Conservation (phyloP, 2,329 filamentous ascomycete species). For the Amylocarpus encephaloides region DNA sequence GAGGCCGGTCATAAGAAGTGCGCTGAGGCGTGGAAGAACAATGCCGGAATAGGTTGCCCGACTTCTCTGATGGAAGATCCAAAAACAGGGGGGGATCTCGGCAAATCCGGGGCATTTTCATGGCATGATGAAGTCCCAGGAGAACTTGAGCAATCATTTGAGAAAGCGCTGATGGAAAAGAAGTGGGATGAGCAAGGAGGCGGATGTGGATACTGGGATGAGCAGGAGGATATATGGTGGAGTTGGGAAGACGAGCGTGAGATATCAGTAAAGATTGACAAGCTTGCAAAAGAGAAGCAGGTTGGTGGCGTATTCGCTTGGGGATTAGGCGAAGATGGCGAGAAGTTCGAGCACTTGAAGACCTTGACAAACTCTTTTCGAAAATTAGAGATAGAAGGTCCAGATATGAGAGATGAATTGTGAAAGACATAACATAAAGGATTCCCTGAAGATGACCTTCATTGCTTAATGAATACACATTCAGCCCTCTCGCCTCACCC, state of each 20-base stretch:
- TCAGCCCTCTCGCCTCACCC: too few relatives aligned
- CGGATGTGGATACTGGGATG: constrained; percentile 65
- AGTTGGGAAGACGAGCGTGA: constrained; percentile 61
- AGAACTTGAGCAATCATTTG: constrained; percentile 51
- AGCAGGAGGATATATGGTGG: constrained; percentile 57
- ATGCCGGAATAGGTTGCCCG: constrained; percentile 41
- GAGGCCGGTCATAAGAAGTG: constrained; percentile 23
- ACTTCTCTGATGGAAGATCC: constrained; percentile 53
- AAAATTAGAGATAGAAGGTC: neutral
- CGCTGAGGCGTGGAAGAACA: neutral
- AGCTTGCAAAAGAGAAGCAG: constrained; percentile 48
- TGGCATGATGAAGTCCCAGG: constrained; percentile 50
- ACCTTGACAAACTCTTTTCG: constrained; percentile 31
- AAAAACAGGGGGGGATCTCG: constrained; percentile 48
- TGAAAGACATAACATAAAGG: neutral
- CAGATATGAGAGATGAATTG: constrained; percentile 4
- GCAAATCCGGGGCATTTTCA: constrained; percentile 53
- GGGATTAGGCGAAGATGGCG: constrained; percentile 63
- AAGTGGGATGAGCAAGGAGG: constrained; percentile 51
- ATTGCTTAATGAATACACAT: too few relatives aligned
- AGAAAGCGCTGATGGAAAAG: constrained; percentile 46
- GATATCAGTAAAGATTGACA: constrained; percentile 55
- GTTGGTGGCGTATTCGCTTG: constrained; percentile 71
- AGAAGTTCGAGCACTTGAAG: constrained; percentile 38
- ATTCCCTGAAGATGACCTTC: too few relatives aligned